These are phyloP conservation scores for Erysimum cheiranthoides DNA, from an alignment of 345 rosid genomes.

Conservation along the genomic window DNA sequence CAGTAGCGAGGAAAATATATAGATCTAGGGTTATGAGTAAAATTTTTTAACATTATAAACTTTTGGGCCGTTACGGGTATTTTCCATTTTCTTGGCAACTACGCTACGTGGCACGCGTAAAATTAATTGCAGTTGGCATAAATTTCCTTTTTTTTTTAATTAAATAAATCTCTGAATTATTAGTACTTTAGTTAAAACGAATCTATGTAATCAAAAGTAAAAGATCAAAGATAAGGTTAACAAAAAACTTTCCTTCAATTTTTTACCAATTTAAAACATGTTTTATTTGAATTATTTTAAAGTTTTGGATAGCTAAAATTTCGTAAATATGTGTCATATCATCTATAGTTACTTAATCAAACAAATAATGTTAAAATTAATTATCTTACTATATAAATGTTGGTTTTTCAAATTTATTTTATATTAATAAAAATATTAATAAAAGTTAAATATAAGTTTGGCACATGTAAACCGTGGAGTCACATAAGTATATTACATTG, in stretches of 20 bases:
- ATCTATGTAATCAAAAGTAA: background rate
- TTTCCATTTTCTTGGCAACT: slow-evolving; percentile 16
- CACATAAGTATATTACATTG: background rate
- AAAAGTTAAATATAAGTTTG: background rate
- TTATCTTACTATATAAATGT: too few relatives aligned
- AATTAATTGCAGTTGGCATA: slow-evolving; percentile 12
- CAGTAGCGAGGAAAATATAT: slow-evolving; percentile 6
- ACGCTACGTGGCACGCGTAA: slow-evolving; percentile 40
- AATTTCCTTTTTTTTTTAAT: background rate
- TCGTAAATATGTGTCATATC: too few relatives aligned
- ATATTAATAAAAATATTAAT: too few relatives aligned
- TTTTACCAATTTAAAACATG: background rate
- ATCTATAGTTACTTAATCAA: too few relatives aligned
- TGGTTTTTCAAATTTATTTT: too few relatives aligned
- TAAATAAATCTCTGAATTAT: background rate
- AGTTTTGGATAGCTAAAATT: background rate
- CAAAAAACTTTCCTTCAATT: background rate
- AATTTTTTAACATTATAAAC: background rate
- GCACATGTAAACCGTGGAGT: background rate
- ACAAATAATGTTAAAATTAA: too few relatives aligned
- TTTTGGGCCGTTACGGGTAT: background rate
- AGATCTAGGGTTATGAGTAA: slow-evolving; percentile 18
- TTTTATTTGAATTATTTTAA: background rate
- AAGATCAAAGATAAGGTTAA: background rate
- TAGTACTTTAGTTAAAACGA: background rate